Conservation (phyloP, 257 asterid genomes). For the Capsicum baccatum region DNA sequence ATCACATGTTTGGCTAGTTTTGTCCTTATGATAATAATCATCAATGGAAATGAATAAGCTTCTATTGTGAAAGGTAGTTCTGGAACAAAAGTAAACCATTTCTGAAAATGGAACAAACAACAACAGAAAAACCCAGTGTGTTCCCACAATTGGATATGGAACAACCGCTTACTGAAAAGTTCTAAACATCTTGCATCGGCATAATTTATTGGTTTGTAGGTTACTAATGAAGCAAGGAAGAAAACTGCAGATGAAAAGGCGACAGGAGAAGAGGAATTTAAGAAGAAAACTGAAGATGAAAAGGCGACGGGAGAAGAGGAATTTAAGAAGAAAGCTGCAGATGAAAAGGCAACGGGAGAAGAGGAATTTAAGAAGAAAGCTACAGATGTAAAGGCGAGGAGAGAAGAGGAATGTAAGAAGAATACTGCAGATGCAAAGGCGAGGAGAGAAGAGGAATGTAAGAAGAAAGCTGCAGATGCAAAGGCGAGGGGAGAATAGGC, state of each 20-base stretch:
- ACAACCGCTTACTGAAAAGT: neutral
- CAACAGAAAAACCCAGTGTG: no score
- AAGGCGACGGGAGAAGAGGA: no score
- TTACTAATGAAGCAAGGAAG: constrained; percentile 75
- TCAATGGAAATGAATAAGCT: constrained; percentile 7
- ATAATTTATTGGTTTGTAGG: constrained; percentile 47
- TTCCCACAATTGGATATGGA: no score
- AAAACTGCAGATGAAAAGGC: constrained; percentile 90
- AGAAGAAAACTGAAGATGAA: constrained; percentile 42
- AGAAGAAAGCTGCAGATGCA: constrained; percentile 43
- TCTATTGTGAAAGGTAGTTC: constrained; percentile 3
- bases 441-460: constrained; percentile 75
- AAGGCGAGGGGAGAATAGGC: constrained; percentile 42
- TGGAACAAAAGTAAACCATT: constrained; percentile 13
- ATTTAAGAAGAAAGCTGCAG: no score
- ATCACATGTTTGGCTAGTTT: constrained; percentile 9
- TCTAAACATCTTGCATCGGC: constrained; percentile 4
- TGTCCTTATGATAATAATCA: constrained; percentile 9
- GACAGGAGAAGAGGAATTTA: constrained; percentile 80
- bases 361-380: constrained; percentile 70
- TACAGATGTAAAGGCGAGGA: no score
- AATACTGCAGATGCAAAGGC: constrained; percentile 90
- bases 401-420: constrained; percentile 38
- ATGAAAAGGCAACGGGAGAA: no score
- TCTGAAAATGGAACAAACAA: neutral